These are phyloP conservation scores for Fusarium sp. DNA, from an alignment of 2,329 filamentous ascomycete species.

Conservation along the genomic window DNA sequence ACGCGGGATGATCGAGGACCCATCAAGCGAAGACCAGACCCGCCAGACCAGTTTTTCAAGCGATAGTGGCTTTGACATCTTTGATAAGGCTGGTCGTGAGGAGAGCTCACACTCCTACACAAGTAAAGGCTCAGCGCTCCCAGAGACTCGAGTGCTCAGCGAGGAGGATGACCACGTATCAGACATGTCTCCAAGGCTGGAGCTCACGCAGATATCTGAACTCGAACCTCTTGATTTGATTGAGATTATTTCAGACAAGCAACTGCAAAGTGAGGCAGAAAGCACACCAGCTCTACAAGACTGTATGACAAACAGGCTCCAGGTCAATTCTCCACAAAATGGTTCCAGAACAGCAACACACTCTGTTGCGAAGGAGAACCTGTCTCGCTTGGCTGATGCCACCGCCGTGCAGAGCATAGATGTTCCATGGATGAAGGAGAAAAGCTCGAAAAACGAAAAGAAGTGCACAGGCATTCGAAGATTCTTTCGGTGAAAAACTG, in stretches of 20 bases:
- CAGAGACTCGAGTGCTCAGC: constrained; percentile 7
- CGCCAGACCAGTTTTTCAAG: constrained; percentile 23
- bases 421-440: constrained; percentile 50
- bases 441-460: neutral
- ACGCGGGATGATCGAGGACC: constrained; percentile 24
- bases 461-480: constrained; percentile 54
- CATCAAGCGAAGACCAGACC: neutral
- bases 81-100: constrained; percentile 7
- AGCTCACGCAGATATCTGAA: constrained; percentile 6
- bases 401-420: constrained; percentile 38
- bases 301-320: constrained; percentile 17
- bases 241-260: neutral
- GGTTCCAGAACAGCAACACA: constrained; percentile 2
- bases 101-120: constrained; percentile 16
- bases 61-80: constrained; percentile 8
- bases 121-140: constrained; percentile 12
- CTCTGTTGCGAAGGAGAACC: constrained; percentile 21
- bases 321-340: neutral
- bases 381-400: neutral
- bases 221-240: constrained; percentile 13
- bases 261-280: neutral
- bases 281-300: neutral
- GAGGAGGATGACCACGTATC: neutral
- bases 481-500: constrained; percentile 53
- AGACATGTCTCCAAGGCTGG: constrained; percentile 1